These are phyloP conservation scores for Russula virescens DNA, from an alignment of 768 basidiomycete genomes.

Conservation along the genomic window DNA sequence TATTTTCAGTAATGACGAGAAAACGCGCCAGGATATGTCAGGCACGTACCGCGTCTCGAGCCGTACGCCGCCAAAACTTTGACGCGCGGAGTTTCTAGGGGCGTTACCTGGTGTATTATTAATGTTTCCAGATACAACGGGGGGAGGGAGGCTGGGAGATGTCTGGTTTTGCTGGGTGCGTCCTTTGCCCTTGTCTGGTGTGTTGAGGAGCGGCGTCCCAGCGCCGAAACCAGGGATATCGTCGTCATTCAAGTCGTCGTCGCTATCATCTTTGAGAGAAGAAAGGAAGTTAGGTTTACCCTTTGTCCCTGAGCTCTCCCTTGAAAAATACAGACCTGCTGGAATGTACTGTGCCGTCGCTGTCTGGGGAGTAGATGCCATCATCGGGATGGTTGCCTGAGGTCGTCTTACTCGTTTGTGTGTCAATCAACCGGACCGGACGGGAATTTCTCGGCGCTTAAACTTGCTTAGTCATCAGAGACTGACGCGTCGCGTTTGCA, in stretches of 20 bases:
- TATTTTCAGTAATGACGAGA: background rate
- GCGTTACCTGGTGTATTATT: slow-evolving; percentile 45
- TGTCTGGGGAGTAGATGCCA: slow-evolving; percentile 44
- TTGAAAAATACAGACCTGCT: slow-evolving; percentile 54
- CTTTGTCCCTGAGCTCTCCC: too few species aligned
- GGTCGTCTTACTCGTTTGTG: too few species aligned
- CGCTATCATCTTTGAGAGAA: slow-evolving; percentile 48
- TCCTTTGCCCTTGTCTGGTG: slow-evolving; percentile 63
- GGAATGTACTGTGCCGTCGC: slow-evolving; percentile 74
- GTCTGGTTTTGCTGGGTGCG: slow-evolving; percentile 53
- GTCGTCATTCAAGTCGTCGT: slow-evolving; percentile 80
- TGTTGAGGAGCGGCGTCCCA: slow-evolving; percentile 34
- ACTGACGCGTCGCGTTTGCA: slow-evolving; percentile 35
- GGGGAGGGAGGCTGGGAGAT: slow-evolving; percentile 34
- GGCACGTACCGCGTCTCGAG: slow-evolving; percentile 76
- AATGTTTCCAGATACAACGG: slow-evolving; percentile 66
- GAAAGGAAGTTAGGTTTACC: background rate
- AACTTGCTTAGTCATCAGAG: slow-evolving; percentile 21
- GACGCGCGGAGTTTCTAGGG: slow-evolving; percentile 40
- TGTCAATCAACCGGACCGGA: too few species aligned
- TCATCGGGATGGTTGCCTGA: background rate
- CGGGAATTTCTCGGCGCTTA: background rate
- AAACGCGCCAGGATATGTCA: background rate
- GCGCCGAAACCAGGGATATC: slow-evolving; percentile 73
- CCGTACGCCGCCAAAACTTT: slow-evolving; percentile 76